These are phyloP conservation scores for Ramalina intermedia DNA, from an alignment of 495 filamentous ascomycete genomes.

Conservation along the genomic window DNA sequence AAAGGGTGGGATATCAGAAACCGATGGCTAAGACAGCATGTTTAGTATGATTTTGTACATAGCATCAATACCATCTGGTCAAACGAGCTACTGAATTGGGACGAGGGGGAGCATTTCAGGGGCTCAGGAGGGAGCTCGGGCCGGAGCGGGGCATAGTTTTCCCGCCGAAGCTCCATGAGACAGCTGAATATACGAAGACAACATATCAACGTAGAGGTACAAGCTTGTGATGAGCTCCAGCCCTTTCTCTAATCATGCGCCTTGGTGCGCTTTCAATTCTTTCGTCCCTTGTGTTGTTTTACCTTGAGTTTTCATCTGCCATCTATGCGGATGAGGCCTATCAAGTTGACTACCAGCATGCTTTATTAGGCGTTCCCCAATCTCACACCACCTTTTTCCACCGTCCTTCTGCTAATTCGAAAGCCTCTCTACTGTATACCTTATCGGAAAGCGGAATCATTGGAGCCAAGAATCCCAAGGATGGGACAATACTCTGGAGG, in stretches of 20 bases:
- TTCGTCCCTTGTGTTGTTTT: constrained; percentile 2
- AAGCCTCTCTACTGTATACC: constrained; percentile 83
- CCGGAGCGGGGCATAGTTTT: too few species aligned
- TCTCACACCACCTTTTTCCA: constrained; percentile 87
- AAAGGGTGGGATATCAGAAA: too few species aligned
- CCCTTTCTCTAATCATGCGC: constrained; percentile 11
- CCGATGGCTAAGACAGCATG: too few species aligned
- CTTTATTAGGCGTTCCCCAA: constrained; percentile 70
- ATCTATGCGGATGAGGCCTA: constrained; percentile 86
- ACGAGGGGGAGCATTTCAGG: too few species aligned
- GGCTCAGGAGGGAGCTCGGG: too few species aligned
- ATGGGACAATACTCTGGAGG: constrained; percentile 74
- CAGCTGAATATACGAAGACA: too few species aligned
- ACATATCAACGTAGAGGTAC: too few species aligned
- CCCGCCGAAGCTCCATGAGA: too few species aligned
- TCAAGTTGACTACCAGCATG: constrained; percentile 84
- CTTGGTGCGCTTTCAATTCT: constrained; percentile 4
- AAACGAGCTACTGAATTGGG: too few species aligned
- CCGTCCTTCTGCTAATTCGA: constrained; percentile 60
- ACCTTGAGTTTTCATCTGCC: constrained; percentile 36
- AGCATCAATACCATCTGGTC: too few species aligned
- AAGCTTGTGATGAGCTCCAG: too few species aligned
- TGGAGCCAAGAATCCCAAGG: constrained; percentile 79
- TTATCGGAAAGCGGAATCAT: constrained; percentile 67
- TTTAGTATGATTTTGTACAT: too few species aligned